These are phyloP conservation scores for Camellia granthamiana DNA, from an alignment of 148 eudicot genomes.

Conservation along the genomic window DNA sequence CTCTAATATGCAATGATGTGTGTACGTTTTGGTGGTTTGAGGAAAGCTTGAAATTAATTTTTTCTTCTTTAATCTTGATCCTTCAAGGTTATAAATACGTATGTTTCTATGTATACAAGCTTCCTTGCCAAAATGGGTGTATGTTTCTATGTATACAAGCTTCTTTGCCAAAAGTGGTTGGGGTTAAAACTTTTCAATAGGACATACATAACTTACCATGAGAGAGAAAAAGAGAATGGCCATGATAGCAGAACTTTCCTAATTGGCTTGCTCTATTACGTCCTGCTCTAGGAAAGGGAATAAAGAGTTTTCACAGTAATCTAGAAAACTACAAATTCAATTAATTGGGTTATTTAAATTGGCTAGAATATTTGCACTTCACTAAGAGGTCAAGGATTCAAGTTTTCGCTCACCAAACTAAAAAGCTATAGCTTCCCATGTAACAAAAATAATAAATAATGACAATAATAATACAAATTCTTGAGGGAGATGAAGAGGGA, in stretches of 20 bases:
- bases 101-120: neutral
- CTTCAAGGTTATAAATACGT: neutral
- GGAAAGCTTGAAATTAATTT: neutral
- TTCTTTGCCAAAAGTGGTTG: neutral
- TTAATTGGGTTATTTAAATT: no score
- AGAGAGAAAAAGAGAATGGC: neutral
- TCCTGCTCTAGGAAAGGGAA: no score
- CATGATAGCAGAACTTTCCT: neutral
- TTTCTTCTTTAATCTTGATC: neutral
- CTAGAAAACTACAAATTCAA: no score
- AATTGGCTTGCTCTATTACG: neutral
- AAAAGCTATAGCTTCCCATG: no score
- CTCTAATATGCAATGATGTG: neutral
- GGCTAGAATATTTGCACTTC: no score
- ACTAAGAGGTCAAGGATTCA: no score
- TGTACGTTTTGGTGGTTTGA: neutral
- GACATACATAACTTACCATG: neutral
- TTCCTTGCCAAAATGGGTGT: neutral
- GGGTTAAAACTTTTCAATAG: neutral
- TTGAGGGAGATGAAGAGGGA: no score
- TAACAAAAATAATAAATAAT: no score
- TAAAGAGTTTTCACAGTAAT: no score
- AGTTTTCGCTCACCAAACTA: no score
- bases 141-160: neutral
- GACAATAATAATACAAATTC: no score